phyloP scores from a whole-genome alignment of 371 early-diverging fungal genomes.

The Haplosporangium sp. region DNA sequence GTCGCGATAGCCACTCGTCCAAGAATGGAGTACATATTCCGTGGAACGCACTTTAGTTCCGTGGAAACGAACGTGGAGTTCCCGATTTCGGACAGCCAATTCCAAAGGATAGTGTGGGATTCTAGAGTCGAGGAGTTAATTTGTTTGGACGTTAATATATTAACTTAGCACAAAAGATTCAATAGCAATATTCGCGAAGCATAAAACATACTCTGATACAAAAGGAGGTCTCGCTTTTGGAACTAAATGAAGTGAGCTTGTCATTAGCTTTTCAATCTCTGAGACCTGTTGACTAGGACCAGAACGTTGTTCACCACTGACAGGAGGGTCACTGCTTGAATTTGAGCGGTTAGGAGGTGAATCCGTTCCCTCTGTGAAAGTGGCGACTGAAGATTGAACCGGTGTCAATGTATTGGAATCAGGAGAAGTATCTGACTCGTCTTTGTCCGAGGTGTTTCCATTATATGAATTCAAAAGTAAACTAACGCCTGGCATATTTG shows the following conservation, averaged over 20 bases:
- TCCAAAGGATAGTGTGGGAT: constrained; percentile 53
- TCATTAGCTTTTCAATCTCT: constrained; percentile 52
- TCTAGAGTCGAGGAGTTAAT: constrained; percentile 7
- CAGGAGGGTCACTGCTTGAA: constrained; percentile 9
- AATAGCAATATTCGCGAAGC: not conserved
- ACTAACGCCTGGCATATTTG: constrained; percentile 50
- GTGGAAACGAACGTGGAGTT: constrained; percentile 47
- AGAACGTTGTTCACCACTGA: constrained; percentile 7
- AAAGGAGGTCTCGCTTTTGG: constrained; percentile 31
- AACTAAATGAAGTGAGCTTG: constrained; percentile 48
- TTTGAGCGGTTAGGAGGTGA: constrained; percentile 11
- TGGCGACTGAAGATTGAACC: not conserved
- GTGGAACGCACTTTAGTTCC: constrained; percentile 52
- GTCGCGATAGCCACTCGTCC: constrained; percentile 50
- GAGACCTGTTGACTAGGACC: constrained; percentile 36
- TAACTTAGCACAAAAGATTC: not conserved
- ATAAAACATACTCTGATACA: constrained; percentile 35
- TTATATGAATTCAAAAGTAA: constrained; percentile 34
- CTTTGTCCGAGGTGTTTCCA: constrained; percentile 3
- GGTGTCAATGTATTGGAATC: not conserved
- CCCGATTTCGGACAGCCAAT: constrained; percentile 47
- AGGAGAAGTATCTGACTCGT: not conserved
- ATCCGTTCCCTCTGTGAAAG: not conserved
- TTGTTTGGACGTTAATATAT: not conserved
- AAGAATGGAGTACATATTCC: constrained; percentile 55